Conservation (phyloP, 1,139 yeast genomes). For the Saccharomyces hybrid region DNA sequence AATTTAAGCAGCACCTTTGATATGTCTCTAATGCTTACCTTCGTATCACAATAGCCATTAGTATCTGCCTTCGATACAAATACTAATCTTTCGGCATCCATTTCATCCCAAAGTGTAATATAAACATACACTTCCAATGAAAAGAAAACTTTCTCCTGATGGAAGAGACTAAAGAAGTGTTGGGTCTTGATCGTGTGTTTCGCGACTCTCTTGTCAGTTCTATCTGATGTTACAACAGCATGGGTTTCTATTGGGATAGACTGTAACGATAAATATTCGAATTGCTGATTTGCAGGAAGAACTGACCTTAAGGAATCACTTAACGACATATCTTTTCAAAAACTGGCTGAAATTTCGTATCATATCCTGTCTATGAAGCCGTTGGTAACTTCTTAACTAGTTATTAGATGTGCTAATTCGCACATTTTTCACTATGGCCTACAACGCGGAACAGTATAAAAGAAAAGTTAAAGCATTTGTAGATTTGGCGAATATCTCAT, state of each 20-base stretch:
- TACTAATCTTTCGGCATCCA: slow-evolving; percentile 42
- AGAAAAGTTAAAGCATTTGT: neutral
- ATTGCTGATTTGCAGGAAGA: slow-evolving; percentile 34
- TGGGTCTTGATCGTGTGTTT: slow-evolving; percentile 45
- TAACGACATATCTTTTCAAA: neutral
- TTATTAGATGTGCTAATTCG: neutral
- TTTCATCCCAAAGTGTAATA: slow-evolving; percentile 33
- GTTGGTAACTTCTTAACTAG: neutral
- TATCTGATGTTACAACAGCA: slow-evolving; percentile 31
- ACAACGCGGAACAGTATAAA: neutral
- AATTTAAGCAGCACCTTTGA: slow-evolving; percentile 39
- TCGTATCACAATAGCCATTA: slow-evolving; percentile 49
- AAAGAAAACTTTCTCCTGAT: slow-evolving; percentile 42
- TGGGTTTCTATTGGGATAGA: slow-evolving; percentile 37
- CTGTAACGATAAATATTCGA: slow-evolving; percentile 40
- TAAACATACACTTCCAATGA: slow-evolving; percentile 69
- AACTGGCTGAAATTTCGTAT: neutral
- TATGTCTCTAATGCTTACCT: slow-evolving; percentile 37
- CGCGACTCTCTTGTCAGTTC: slow-evolving; percentile 5
- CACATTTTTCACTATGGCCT: neutral
- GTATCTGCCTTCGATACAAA: slow-evolving; percentile 91
- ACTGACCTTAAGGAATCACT: slow-evolving; percentile 15
- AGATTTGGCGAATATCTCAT: neutral
- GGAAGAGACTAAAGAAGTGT: slow-evolving; percentile 54
- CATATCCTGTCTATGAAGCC: neutral